Conservation (phyloP, 805 yeast species). For the Danielozyma ontarioensis region DNA sequence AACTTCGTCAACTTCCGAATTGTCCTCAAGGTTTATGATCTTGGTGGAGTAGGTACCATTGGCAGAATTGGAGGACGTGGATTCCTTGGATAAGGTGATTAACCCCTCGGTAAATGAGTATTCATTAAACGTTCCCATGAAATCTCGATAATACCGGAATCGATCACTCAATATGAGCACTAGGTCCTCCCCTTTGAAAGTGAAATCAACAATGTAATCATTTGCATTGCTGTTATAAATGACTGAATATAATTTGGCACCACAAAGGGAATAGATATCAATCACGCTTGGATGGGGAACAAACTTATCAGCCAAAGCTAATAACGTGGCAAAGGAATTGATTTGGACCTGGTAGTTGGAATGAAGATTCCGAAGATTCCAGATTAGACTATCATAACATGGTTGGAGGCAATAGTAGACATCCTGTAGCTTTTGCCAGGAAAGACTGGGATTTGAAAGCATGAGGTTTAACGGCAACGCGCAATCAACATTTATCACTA, state of each 20-base stretch:
- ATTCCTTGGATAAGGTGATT: conserved; percentile 1
- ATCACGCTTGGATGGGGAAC: conserved; percentile 32
- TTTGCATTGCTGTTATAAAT: conserved; percentile 37
- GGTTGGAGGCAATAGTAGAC: conserved; percentile 61
- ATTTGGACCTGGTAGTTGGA: conserved; percentile 41
- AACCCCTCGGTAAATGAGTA: conserved; percentile 22
- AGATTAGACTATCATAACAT: conserved; percentile 47
- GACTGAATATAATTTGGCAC: conserved; percentile 29
- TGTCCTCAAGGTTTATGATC: conserved; percentile 30
- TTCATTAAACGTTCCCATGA: conserved; percentile 63
- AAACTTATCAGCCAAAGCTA: conserved; percentile 44
- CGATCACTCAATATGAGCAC: conserved; percentile 47
- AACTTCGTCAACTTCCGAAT: conserved; percentile 24
- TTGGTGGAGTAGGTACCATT: conserved; percentile 1
- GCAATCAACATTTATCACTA: neutral
- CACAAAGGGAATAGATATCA: conserved; percentile 32
- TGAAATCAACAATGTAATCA: conserved; percentile 50
- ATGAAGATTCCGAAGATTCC: conserved; percentile 40
- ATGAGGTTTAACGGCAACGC: conserved; percentile 3
- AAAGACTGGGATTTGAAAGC: conserved; percentile 38
- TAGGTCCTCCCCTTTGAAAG: conserved; percentile 49
- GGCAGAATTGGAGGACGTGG: neutral
- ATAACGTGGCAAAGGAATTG: conserved; percentile 49
- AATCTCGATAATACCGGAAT: conserved; percentile 57
- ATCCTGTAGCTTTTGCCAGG: conserved; percentile 77